These are phyloP conservation scores for Candida verbasci DNA, from an alignment of 805 yeast genomes.

Conservation along the genomic window DNA sequence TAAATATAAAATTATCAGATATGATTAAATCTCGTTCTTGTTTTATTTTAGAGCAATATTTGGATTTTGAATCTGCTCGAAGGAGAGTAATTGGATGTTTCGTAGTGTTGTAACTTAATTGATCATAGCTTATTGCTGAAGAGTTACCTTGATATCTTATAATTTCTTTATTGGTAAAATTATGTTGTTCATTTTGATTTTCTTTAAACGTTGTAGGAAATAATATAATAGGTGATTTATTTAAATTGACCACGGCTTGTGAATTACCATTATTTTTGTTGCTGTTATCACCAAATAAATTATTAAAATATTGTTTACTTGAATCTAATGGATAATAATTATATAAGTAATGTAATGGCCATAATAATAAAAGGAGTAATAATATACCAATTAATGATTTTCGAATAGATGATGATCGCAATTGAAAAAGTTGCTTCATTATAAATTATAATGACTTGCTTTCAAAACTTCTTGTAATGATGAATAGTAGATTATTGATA, in stretches of 20 bases:
- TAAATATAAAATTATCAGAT: not conserved
- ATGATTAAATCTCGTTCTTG: not conserved
- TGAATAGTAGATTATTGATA: too few relatives aligned
- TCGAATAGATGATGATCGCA: not conserved
- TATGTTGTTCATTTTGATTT: not conserved
- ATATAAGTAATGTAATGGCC: constrained; percentile 1
- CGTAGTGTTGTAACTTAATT: not conserved
- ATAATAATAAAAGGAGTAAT: not conserved
- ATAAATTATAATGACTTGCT: too few relatives aligned
- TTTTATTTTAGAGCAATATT: not conserved
- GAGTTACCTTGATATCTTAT: not conserved
- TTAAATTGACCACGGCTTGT: not conserved
- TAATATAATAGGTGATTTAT: not conserved
- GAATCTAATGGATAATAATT: constrained; percentile 1
- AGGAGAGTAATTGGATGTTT: not conserved
- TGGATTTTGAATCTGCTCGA: not conserved
- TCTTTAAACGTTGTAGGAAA: constrained; percentile 1
- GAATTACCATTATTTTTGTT: not conserved
- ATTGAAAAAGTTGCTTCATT: not conserved
- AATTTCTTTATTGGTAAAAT: constrained; percentile 1
- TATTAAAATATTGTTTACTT: not conserved
- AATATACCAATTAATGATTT: not conserved
- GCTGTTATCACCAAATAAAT: not conserved
- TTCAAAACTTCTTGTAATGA: not conserved
- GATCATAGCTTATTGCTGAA: not conserved